Conservation (phyloP, 352 stramenopile genomes). For the Heterotrichella gracilis region DNA sequence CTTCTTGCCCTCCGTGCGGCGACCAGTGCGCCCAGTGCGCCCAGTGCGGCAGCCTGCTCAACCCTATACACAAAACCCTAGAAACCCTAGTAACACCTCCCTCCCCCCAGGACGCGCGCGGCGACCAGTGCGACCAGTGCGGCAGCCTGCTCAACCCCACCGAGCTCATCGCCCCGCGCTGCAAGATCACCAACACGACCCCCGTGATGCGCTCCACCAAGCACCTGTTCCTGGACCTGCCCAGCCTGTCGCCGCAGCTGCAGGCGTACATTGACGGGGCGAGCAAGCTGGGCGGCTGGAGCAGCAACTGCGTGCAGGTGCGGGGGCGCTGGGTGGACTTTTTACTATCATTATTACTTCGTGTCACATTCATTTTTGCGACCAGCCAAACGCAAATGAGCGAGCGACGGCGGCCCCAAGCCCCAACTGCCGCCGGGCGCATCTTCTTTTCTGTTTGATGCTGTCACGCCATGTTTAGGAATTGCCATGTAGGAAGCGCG, state of each 20-base stretch:
- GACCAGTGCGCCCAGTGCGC: constrained; percentile 43
- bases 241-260: constrained; percentile 13
- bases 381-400: no score
- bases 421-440: no score
- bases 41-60: constrained; percentile 20
- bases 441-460: no score
- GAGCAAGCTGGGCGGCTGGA: constrained; percentile 14
- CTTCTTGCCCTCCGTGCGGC: no score
- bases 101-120: constrained; percentile 37
- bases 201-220: constrained; percentile 17
- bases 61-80: no score
- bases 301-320: constrained; percentile 26
- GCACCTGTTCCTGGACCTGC: constrained; percentile 20
- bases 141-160: constrained; percentile 18
- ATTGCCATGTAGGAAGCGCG: no score
- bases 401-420: no score
- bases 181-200: constrained; percentile 14
- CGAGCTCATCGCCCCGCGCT: constrained; percentile 17
- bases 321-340: constrained; percentile 26
- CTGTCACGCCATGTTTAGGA: no score
- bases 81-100: no score
- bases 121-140: constrained; percentile 38
- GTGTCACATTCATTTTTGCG: no score
- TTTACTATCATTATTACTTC: no score
- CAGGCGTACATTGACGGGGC: constrained; percentile 9